A percentile compares a stretch with the other conserved stretches of the same genome.
Conservation (phyloP, 2,329 filamentous ascomycete genomes). For the Penicillium paneum region DNA sequence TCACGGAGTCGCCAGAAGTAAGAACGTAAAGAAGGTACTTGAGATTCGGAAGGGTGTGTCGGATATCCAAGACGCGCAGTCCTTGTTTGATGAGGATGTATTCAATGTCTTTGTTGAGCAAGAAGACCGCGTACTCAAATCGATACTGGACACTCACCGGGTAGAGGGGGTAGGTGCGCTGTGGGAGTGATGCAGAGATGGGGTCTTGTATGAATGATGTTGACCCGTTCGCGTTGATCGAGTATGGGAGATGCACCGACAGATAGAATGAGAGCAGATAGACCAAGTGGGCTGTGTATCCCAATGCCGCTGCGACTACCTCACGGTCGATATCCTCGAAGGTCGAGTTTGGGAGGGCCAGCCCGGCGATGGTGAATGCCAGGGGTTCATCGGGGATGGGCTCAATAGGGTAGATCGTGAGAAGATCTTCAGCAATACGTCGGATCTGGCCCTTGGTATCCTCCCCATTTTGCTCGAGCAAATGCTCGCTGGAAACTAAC, state of each 20-base stretch:
- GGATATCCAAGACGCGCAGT: slow-evolving; percentile 79
- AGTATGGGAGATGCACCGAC: slow-evolving; percentile 73
- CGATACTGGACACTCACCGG: slow-evolving; percentile 73
- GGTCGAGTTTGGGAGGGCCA: slow-evolving; percentile 75
- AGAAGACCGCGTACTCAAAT: slow-evolving; percentile 93
- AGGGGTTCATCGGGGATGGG: slow-evolving; percentile 64
- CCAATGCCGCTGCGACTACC: slow-evolving; percentile 73
- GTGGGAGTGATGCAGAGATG: slow-evolving; percentile 55
- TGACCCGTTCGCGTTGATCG: slow-evolving; percentile 68
- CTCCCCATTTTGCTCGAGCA: slow-evolving; percentile 56
- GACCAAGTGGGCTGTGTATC: slow-evolving; percentile 72
- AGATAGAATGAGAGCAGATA: slow-evolving; percentile 80
- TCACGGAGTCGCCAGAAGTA: slow-evolving; percentile 68
- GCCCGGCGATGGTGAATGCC: slow-evolving; percentile 76
- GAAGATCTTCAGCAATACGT: slow-evolving; percentile 80
- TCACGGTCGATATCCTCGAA: slow-evolving; percentile 68
- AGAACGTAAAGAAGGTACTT: slow-evolving; percentile 90
- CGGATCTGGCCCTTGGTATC: slow-evolving; percentile 81
- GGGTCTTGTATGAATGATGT: slow-evolving; percentile 73
- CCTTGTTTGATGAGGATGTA: slow-evolving; percentile 63
- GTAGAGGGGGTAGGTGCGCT: slow-evolving; percentile 78
- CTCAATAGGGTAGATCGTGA: slow-evolving; percentile 75
- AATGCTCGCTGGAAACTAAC: slow-evolving; percentile 54
- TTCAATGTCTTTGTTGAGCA: slow-evolving; percentile 96
- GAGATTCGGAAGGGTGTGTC: slow-evolving; percentile 87